Evolutionary conservation across 2,329 filamentous ascomycete species (phyloP), one percentile per base, ranked within the genome.

Genomic region (Rasamsonia emersonii): DNA sequence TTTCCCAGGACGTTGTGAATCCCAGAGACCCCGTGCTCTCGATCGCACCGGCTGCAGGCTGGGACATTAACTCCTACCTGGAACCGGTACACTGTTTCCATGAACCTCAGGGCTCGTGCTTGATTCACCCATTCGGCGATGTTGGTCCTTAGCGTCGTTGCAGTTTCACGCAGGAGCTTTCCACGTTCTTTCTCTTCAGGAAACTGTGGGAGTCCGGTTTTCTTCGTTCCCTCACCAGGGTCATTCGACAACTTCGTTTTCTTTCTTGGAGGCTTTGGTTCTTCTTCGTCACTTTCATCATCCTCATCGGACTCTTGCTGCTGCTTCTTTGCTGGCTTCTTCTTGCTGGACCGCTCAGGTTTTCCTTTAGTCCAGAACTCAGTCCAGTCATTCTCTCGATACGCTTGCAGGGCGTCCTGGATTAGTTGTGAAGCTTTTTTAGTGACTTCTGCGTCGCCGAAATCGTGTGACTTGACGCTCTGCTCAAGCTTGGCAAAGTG

Each of bases 1-100:
- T 54, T 53, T 1, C 60, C 58, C 7, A 72, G 56, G 4, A 75
- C 46, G 10, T 48, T 54, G 8, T 64, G 39, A 4, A 54, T 39
- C 4, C 47, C 45, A 24, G 55, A 45, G n/a, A 41, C 44, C 4
- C 52, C 29, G 5, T 39, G 37, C n/a, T 34, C 37, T 3, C 36
- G 34, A 2, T 49, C 39, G 39, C 65, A 68, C 11, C 33, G 39
- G 21, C 51, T 41, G 42, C 64, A 66, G 4, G 30, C 4, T 20
- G 39, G 41, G 16, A 42, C 27, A 4, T 33, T 24, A 6, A 23
- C 15, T 2, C 14, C 21, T 3, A 32, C 39, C 11, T 52, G 49
- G 6, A 56, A 28, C 4, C 18, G 9, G n/a, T 37, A 42, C 11
- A 50, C 32, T 8, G 40, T 37, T 14, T 28, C 30, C 3, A 47